Base-by-base conservation (phyloP, 225 moss, liverwort and hornwort species). In the Bryum argenteum region DNA sequence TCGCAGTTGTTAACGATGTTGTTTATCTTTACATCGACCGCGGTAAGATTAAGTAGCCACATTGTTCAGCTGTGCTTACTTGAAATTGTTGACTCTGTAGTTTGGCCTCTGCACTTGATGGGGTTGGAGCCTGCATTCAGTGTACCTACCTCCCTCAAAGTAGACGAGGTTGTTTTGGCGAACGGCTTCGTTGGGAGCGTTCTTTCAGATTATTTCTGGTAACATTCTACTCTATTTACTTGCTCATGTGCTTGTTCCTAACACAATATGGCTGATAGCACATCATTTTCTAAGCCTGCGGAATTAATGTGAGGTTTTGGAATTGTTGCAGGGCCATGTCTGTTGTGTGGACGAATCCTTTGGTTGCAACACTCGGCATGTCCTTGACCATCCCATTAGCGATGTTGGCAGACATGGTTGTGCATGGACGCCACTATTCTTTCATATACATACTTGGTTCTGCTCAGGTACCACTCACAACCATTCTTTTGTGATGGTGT, bases 161-260 rank as follows among this genome's bases (percentile, higher is more conserved):
- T 89, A 44, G 96, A 97, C 21, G 96, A 97, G 83, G 89, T 91
- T 54, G 81, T 97, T 18, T 64, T 97, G 72, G 93, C 89, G 42
- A 97, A 97, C 69, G 93, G 85, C 54, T 70, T 97, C 38, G 64
- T 97, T 63, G 96, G 96, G 71, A 97, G 93, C 70, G 96, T 97
- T 58, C 87, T 97, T 38, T 93, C 93, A 14, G 96, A 97, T 83
- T 97, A 97, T 66, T 92, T 91, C 73, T 97, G 96, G 93, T 96
- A 80, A 80, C 63, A 59, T 17, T 68, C 44, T 52, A 22, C 37
- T 52, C 63, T 64, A 26, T 54, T 14, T 47, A 39, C 22, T 54
- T 44, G 13, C 60, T 77, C 48, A 10, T 67, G 10, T 13, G 19
- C 43, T 56, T 50, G 24, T 18, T 15, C 45, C 39, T 19, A 33